Conservation (phyloP, 2,329 filamentous ascomycete genomes). For the Epichloe hybrida region DNA sequence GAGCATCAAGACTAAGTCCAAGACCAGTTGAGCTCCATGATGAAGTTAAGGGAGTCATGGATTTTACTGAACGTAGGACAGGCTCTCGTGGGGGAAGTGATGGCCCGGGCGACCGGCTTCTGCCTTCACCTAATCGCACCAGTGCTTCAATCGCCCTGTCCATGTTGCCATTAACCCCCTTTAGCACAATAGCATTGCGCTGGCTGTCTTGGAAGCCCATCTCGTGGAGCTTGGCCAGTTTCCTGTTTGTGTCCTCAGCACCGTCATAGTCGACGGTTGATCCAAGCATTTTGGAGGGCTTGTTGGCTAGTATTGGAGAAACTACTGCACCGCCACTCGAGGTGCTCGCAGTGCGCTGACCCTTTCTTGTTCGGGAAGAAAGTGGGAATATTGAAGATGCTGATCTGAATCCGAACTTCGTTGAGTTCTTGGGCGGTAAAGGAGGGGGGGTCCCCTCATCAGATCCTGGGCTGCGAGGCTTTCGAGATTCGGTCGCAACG, state of each 20-base stretch:
- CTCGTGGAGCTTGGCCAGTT: conserved; percentile 64
- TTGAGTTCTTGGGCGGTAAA: conserved; percentile 48
- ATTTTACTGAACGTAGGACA: conserved; percentile 33
- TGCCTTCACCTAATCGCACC: conserved; percentile 65
- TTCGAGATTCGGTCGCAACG: conserved; percentile 21
- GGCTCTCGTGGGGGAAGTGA: conserved; percentile 32
- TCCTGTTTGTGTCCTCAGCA: conserved; percentile 54
- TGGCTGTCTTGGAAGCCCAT: conserved; percentile 87
- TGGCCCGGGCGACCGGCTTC: conserved; percentile 26
- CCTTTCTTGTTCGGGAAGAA: conserved; percentile 47
- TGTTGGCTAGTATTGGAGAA: conserved; percentile 37
- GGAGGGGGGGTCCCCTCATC: conserved; percentile 51
- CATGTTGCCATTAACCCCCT: conserved; percentile 70
- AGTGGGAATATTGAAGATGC: conserved; percentile 56
- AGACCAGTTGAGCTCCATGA: conserved; percentile 17
- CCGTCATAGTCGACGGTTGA: conserved; percentile 45
- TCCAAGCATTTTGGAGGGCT: conserved; percentile 56
- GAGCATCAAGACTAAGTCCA: conserved; percentile 20
- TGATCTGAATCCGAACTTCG: conserved; percentile 46
- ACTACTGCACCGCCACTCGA: conserved; percentile 12
- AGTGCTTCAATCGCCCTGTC: conserved; percentile 78
- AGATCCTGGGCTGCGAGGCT: conserved; percentile 33
- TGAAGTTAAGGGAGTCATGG: conserved; percentile 39
- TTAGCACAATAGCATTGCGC: conserved; percentile 68
- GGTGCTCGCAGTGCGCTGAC: conserved; percentile 21